Conservation (phyloP, 768 basidiomycete species). For the Roridomyces roridus region DNA sequence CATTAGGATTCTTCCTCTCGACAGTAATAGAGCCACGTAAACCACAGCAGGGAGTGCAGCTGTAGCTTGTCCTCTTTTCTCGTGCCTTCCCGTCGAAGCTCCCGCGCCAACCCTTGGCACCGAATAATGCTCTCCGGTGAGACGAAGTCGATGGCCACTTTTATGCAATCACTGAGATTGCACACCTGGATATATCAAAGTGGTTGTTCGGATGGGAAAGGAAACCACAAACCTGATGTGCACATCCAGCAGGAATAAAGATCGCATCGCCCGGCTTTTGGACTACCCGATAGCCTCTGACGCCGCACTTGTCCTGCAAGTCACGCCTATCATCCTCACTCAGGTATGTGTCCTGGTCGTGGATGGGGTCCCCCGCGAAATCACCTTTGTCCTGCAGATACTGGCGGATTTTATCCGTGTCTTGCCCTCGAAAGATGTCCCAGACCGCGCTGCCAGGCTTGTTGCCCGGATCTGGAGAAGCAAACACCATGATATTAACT, state of each 20-base stretch:
- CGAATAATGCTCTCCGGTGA: slow-evolving; percentile 90
- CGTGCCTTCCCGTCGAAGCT: slow-evolving; percentile 84
- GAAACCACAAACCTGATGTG: too few relatives aligned
- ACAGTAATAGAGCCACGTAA: slow-evolving; percentile 81
- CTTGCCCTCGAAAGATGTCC: slow-evolving; percentile 88
- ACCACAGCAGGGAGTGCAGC: slow-evolving; percentile 93
- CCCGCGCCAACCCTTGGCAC: slow-evolving; percentile 84
- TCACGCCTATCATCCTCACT: slow-evolving; percentile 70
- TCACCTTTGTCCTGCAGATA: slow-evolving; percentile 71
- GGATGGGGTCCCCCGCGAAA: slow-evolving; percentile 84
- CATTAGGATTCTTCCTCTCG: slow-evolving; percentile 42
- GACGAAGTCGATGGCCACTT: slow-evolving; percentile 94
- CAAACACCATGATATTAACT: slow-evolving; percentile 88
- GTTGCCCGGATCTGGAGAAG: slow-evolving; percentile 60
- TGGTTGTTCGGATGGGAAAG: too few relatives aligned
- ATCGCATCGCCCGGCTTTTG: slow-evolving; percentile 95
- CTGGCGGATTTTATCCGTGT: slow-evolving; percentile 73
- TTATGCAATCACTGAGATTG: slow-evolving; percentile 92
- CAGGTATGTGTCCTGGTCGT: slow-evolving; percentile 88
- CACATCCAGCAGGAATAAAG: slow-evolving; percentile 94
- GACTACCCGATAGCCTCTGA: slow-evolving; percentile 83
- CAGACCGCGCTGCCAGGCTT: slow-evolving; percentile 85
- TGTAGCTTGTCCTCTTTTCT: slow-evolving; percentile 97
- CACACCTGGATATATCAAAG: too few relatives aligned
- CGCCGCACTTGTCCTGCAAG: slow-evolving; percentile 69